A percentile compares a stretch with the other conserved stretches of the same genome.
Evolutionary conservation across 352 stramenopile species (phyloP).

Genomic region (Salisapilia sapeloensis): DNA sequence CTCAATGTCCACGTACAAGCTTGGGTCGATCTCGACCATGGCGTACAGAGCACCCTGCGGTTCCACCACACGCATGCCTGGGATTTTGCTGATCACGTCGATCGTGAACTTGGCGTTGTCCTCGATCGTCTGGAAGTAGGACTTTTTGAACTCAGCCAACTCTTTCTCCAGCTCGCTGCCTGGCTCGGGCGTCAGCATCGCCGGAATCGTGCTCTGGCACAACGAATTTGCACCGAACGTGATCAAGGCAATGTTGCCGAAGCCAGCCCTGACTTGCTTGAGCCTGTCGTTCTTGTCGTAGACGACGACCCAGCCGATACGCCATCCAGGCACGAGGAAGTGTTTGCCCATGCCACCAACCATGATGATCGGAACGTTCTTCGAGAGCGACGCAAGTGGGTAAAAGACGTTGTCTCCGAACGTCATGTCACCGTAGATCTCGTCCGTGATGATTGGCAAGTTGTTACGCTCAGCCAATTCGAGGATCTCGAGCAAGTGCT

Average conservation of each 20-base stretch:
- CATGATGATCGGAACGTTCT: slow-evolving; percentile 62
- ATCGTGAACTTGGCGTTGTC: slow-evolving; percentile 76
- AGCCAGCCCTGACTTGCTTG: slow-evolving; percentile 73
- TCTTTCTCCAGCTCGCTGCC: slow-evolving; percentile 38
- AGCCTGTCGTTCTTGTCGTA: slow-evolving; percentile 76
- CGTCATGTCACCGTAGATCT: slow-evolving; percentile 77
- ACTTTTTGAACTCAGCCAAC: slow-evolving; percentile 63
- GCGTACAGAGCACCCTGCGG: slow-evolving; percentile 93
- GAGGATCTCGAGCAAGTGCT: slow-evolving; percentile 62
- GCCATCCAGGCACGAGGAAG: slow-evolving; percentile 92
- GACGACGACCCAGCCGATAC: slow-evolving; percentile 91
- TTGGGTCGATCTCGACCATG: slow-evolving; percentile 81
- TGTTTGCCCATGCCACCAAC: slow-evolving; percentile 87
- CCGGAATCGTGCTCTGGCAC: slow-evolving; percentile 73
- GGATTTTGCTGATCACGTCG: slow-evolving; percentile 47
- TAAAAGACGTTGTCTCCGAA: slow-evolving; percentile 60
- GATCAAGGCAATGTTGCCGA: slow-evolving; percentile 87
- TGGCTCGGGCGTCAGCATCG: slow-evolving; percentile 50
- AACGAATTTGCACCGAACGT: slow-evolving; percentile 85
- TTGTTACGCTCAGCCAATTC: slow-evolving; percentile 64
- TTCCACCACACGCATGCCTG: slow-evolving; percentile 71
- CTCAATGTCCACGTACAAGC: slow-evolving; percentile 61
- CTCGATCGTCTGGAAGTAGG: slow-evolving; percentile 72
- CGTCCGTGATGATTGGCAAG: slow-evolving; percentile 86
- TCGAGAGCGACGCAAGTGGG: slow-evolving; percentile 74